Conservation (phyloP, 371 early-diverging fungal genomes). For the Mortierella sp. region DNA sequence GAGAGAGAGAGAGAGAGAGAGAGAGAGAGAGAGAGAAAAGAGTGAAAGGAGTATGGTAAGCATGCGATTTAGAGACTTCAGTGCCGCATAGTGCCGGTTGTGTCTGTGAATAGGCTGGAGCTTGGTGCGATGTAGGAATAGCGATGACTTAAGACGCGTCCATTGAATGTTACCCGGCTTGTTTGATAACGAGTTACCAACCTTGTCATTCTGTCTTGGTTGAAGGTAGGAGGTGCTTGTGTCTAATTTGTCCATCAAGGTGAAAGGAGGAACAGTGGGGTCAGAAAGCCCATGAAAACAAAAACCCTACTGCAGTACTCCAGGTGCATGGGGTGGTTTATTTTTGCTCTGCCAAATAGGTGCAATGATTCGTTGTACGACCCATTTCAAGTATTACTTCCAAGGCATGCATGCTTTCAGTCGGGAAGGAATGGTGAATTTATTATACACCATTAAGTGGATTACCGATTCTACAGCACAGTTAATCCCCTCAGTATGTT, state of each 20-base stretch:
- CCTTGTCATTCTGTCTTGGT: too few species aligned
- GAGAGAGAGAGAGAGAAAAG: too few species aligned
- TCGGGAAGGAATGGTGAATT: neutral
- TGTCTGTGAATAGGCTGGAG: neutral
- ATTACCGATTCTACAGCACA: too few species aligned
- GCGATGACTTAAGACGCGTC: neutral
- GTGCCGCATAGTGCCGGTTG: neutral
- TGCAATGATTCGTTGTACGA: neutral
- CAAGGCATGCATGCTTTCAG: neutral
- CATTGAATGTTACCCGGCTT: neutral
- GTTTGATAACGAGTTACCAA: neutral
- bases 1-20: too few species aligned
- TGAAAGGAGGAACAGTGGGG: neutral
- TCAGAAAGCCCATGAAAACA: neutral
- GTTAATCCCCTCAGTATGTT: neutral
- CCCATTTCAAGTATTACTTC: neutral
- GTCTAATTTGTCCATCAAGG: neutral
- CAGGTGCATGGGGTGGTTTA: slow-evolving; percentile 1
- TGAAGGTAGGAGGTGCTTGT: neutral
- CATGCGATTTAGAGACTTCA: too few species aligned
- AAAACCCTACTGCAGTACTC: too few species aligned
- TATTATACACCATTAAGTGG: too few species aligned
- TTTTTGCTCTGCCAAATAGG: neutral
- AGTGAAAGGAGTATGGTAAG: too few species aligned
- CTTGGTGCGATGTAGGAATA: neutral